Conservation (phyloP, 2,329 filamentous ascomycete genomes). For the Colletotrichum cordylinicola region DNA sequence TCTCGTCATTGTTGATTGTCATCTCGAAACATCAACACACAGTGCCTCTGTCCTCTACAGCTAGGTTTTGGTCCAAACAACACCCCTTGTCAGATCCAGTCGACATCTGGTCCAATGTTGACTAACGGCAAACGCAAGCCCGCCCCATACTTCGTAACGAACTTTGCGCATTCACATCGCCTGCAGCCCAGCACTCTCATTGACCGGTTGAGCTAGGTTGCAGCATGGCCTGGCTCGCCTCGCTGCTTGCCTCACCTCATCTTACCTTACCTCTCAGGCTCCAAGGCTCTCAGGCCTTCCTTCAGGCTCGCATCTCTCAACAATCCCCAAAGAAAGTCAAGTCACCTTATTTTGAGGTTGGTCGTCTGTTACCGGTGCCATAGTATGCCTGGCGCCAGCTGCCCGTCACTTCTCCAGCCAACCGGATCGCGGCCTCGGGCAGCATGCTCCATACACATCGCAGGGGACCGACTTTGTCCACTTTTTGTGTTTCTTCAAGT, state of each 20-base stretch:
- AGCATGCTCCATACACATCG: not conserved
- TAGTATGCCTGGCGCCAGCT: conserved; percentile 10
- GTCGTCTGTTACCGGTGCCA: not conserved
- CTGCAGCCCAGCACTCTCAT: conserved; percentile 7
- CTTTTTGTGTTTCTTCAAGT: conserved; percentile 11
- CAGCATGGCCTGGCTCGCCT: not conserved
- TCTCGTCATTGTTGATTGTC: not conserved
- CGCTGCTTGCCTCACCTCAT: not conserved
- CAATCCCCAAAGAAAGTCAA: not conserved
- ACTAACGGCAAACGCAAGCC: conserved; percentile 20
- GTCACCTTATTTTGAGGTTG: not conserved
- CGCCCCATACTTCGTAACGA: conserved; percentile 17
- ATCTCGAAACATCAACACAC: not conserved
- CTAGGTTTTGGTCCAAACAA: conserved; percentile 2
- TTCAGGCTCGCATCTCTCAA: not conserved
- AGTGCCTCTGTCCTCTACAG: not conserved
- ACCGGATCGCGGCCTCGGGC: conserved; percentile 9
- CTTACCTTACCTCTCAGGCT: not conserved
- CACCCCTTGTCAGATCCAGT: not conserved
- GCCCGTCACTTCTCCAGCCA: not conserved
- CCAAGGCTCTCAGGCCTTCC: not conserved
- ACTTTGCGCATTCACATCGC: conserved; percentile 5
- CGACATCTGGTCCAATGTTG: conserved; percentile 17
- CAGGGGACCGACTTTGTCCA: not conserved
- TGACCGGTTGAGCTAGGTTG: not conserved